These are phyloP conservation scores for Monosporascus sp. DNA, from an alignment of 2,329 filamentous ascomycete species.

Conservation along the genomic window DNA sequence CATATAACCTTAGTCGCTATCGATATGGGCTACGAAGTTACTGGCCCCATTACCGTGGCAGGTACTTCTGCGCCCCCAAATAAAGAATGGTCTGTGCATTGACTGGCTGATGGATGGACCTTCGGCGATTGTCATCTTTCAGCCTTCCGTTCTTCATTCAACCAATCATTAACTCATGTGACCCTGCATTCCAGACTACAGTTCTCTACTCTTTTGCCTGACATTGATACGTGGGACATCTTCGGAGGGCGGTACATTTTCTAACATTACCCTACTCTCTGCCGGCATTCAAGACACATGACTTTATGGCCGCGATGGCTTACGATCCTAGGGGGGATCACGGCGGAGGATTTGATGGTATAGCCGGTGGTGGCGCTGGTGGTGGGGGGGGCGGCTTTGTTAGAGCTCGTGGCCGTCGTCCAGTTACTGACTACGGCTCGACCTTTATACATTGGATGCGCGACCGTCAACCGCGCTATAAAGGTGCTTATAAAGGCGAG, in stretches of 20 bases:
- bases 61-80: too few relatives aligned
- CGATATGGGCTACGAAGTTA: too few relatives aligned
- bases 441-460: slow-evolving; percentile 90
- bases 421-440: slow-evolving; percentile 88
- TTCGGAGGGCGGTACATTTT: not conserved
- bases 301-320: slow-evolving; percentile 36
- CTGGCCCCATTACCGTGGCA: too few relatives aligned
- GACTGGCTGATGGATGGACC: too few relatives aligned
- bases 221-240: not conserved
- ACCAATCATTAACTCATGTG: not conserved
- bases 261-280: not conserved
- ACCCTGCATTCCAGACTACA: not conserved
- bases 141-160: not conserved
- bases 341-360: slow-evolving; percentile 31
- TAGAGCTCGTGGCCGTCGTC: slow-evolving; percentile 50
- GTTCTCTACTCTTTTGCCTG: not conserved
- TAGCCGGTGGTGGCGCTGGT: slow-evolving; percentile 33
- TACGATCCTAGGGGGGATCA: slow-evolving; percentile 51
- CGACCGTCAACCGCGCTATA: slow-evolving; percentile 71
- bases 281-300: slow-evolving; percentile 5
- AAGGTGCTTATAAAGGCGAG: slow-evolving; percentile 66
- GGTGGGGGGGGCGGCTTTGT: slow-evolving; percentile 39
- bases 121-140: not conserved
- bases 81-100: too few relatives aligned
- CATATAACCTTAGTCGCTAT: too few relatives aligned